Evolutionary conservation across 164 flowering plant genomes (phyloP).

Genomic region (Stephania yunnanensis): DNA sequence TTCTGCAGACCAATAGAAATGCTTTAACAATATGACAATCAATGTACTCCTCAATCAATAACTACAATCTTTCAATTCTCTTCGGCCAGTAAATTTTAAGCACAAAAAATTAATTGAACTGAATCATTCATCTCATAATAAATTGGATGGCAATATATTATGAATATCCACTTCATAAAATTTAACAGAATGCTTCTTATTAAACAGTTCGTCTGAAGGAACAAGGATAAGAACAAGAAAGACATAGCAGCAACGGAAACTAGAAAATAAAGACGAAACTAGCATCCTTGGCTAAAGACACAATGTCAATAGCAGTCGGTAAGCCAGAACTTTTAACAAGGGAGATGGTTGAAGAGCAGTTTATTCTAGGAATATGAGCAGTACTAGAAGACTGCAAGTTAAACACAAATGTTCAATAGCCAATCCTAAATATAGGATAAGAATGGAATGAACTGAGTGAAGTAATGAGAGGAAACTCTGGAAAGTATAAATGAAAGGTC

Average conservation of each 20-base stretch:
- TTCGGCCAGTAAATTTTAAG: not conserved
- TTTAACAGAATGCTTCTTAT: not conserved
- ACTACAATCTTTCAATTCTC: not conserved
- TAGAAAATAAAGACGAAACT: too few relatives aligned
- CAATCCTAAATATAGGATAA: not conserved
- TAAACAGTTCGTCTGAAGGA: not conserved
- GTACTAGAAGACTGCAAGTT: not conserved
- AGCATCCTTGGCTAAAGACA: not conserved
- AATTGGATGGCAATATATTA: not conserved
- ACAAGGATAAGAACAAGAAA: too few relatives aligned
- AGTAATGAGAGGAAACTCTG: not conserved
- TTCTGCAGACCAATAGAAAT: conserved; percentile 31
- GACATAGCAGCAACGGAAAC: too few relatives aligned
- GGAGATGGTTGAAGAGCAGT: not conserved
- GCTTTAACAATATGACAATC: not conserved
- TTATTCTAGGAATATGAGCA: not conserved
- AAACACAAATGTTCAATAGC: not conserved
- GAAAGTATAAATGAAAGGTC: not conserved
- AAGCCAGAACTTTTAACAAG: not conserved
- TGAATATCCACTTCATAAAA: not conserved
- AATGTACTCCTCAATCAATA: not conserved
- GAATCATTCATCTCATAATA: not conserved
- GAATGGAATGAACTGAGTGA: not conserved
- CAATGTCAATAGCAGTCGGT: not conserved
- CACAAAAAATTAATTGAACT: not conserved